A percentile compares a stretch with the other conserved stretches of the same genome.
Conservation (phyloP, 495 filamentous ascomycete species). For the Filosporella fistucella region DNA sequence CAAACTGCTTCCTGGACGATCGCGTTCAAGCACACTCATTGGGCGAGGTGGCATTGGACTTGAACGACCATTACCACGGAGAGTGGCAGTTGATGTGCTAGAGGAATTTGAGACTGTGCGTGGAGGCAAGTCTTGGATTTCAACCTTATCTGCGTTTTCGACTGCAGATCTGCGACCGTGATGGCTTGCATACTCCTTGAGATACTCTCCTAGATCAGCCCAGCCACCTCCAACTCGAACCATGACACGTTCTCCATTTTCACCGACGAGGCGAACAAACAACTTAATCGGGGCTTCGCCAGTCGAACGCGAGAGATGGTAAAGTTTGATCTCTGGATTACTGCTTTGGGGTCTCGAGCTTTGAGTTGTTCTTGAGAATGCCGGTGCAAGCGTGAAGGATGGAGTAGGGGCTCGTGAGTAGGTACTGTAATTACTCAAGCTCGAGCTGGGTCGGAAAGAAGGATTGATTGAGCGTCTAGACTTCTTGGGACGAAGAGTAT, state of each 20-base stretch:
- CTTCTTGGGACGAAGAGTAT: conserved; percentile 20
- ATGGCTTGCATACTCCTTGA: conserved; percentile 89
- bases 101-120: conserved; percentile 17
- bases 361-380: conserved; percentile 32
- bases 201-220: conserved; percentile 91
- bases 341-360: conserved; percentile 38
- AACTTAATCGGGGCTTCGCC: conserved; percentile 86
- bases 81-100: conserved; percentile 6
- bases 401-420: conserved; percentile 55
- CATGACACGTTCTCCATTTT: conserved; percentile 90
- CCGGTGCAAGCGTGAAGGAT: conserved; percentile 66
- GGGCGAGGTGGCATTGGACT: conserved; percentile 29
- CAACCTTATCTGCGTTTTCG: conserved; percentile 41
- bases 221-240: conserved; percentile 95
- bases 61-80: conserved; percentile 22
- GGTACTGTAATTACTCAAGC: conserved; percentile 18
- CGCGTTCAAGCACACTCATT: conserved; percentile 28
- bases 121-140: conserved; percentile 52
- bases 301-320: conserved; percentile 82
- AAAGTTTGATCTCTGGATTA: conserved; percentile 76
- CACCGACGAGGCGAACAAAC: conserved; percentile 86
- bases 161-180: conserved; percentile 60
- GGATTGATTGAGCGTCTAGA: conserved; percentile 29
- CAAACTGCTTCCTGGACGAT: conserved; percentile 33
- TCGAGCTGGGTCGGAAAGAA: conserved; percentile 35